Base-by-base conservation (phyloP, 345 rosid species). In the Punica granatum region DNA sequence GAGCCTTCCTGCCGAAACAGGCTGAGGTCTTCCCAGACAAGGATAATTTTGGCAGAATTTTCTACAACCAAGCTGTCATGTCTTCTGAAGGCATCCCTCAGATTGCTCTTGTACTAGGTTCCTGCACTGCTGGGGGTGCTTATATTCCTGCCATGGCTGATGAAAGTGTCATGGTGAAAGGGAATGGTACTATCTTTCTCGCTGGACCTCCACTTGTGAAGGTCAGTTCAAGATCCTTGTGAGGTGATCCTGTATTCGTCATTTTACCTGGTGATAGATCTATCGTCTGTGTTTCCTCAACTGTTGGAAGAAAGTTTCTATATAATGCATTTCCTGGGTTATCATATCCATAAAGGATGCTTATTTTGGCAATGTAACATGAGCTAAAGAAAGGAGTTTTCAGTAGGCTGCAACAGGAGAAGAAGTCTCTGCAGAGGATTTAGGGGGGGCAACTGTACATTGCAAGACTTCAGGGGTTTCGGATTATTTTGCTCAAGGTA, bases 81-180 rank as follows among this genome's bases (percentile, higher is more conserved):
- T 93, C 98, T 19, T 84, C 98, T 23, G 75, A 89, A 39, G 96
- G 98, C 43, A 90, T 93, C 69, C 97, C 98, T 32, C 98, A 93
- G 72, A 86, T 93, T 73, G 98, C 98, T 41, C 71, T 90, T 64
- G 98, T 90, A 15, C 78, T 93, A 71, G 98, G 98, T 49, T 93
- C 96, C 3, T 93, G 98, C 79, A 93, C 97, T 56, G 96, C 96
- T 11, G 97, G 97, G 65, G 98, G 96, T 67, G 98, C 98, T 31
- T 93, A 93, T 80, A 93, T 90, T 62, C 97, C 98, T 74, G 97
- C 98, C 39, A 93, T 93, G 97, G 98, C 98, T 39, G 98, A 93
- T 75, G 96, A 90, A 64, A 93, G 98, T 85, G 94, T 93, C 9
- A 93, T 90, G 98, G 98, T 93, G 64, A 89, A 90, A 83, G 96